Base-by-base conservation (phyloP, 345 rosid genomes). In the Brassica nigra region DNA sequence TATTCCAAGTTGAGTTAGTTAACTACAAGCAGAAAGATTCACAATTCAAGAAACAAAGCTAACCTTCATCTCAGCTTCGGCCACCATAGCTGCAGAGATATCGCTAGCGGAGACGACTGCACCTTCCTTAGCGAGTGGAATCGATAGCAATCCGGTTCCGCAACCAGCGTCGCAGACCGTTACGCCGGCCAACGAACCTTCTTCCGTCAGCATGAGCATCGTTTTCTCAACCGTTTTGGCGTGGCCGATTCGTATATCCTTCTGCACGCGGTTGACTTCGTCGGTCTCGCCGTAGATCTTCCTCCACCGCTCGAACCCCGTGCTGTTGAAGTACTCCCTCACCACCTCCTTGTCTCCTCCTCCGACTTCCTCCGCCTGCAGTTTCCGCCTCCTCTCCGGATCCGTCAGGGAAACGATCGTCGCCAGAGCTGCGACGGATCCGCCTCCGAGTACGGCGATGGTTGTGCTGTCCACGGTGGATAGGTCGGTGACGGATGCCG, bases 81-180 rank as follows among this genome's bases (percentile, higher is more conserved):
- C 86, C 23, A 95, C 96, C 97, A 93, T 95, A 11, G 98, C 93
- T 2, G 98, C 91, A 11, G 98, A 95, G 77, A 95, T 95, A 75
- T 93, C 98, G 62, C 91, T 90, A 9, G 98, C 97, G 14, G 79
- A 90, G 55, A 95, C 99, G 54, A 87, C 29, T 1, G 99, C 97
- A 0, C 98, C 99, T 86, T 88, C 91, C 83, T 88, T 90, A 3
- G 97, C 95, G 42, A 95, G 83, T 3, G 98, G 99, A 78, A 90
- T 89, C 14, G 95, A 74, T 27, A 93, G 93, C 29, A 77, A 77
- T 0, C 97, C 98, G 0, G 97, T 91, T 9, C 99, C 99, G 20
- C 99, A 95, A 0, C 99, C 96, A 0, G 97, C 98, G 61, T 93
- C 99, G 74, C 99, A 93, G 18, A 95, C 91, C 6, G 94, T 87